These are phyloP conservation scores for Wickerhamiella domercqiae DNA, from an alignment of 805 yeast genomes.

Conservation along the genomic window DNA sequence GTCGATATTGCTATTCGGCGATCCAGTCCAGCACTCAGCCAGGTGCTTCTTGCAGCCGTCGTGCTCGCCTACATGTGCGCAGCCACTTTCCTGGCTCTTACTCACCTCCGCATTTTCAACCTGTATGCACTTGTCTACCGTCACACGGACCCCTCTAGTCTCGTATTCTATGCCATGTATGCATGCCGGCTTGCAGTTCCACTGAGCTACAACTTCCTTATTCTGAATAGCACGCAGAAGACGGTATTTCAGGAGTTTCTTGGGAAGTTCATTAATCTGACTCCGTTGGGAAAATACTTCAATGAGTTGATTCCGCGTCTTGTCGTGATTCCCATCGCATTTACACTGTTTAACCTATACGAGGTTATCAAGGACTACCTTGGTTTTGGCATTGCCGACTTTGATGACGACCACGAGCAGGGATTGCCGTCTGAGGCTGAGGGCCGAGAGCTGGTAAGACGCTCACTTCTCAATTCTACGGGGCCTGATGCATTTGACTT, in stretches of 20 bases:
- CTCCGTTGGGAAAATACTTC: slow-evolving; percentile 56
- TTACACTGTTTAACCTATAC: slow-evolving; percentile 52
- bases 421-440: slow-evolving; percentile 18
- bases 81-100: slow-evolving; percentile 49
- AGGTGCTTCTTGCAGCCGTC: slow-evolving; percentile 27
- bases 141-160: slow-evolving; percentile 58
- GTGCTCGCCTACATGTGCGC: slow-evolving; percentile 52
- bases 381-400: slow-evolving; percentile 28
- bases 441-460: slow-evolving; percentile 23
- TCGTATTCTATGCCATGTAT: slow-evolving; percentile 64
- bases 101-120: slow-evolving; percentile 55
- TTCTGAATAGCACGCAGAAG: slow-evolving; percentile 39
- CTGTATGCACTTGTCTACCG: slow-evolving; percentile 59
- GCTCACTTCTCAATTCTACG: slow-evolving; percentile 18
- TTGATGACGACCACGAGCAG: slow-evolving; percentile 13
- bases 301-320: slow-evolving; percentile 66
- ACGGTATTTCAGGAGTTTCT: slow-evolving; percentile 55
- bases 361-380: slow-evolving; percentile 37
- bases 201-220: slow-evolving; percentile 60
- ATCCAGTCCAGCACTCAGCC: slow-evolving; percentile 27
- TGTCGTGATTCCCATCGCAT: slow-evolving; percentile 49
- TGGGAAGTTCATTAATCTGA: slow-evolving; percentile 59
- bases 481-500: neutral
- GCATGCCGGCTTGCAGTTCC: slow-evolving; percentile 74
- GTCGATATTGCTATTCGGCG: slow-evolving; percentile 35